Evolutionary conservation across 495 filamentous ascomycete genomes (phyloP), one percentile per base, ranked within the genome.

Genomic region (Jackrogersella minutella): DNA sequence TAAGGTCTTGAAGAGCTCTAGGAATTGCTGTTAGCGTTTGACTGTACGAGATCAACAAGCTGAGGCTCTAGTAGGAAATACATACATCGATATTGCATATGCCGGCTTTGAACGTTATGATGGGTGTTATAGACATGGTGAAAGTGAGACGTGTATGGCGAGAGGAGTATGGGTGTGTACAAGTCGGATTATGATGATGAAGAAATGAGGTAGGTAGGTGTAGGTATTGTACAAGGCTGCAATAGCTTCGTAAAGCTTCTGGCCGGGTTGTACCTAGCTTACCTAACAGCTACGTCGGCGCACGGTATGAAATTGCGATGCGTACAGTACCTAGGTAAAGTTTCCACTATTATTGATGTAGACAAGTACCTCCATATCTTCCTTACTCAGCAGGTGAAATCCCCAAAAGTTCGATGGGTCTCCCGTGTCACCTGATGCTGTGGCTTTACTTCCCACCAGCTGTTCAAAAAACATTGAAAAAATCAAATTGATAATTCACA

Each of bases 91-190:
- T 74, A 17, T 93, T 87, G 79, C 96, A 99, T 77, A 85, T 87
- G 75, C 96, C 96, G 66, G 93, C 96, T 84, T 97, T 98, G 84
- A 99, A 97, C 3, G 93, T 96, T 73, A 99, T 93, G 71, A 97
- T 85, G 26, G 93, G 93, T 64, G 79, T 77, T 80, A 88, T 87
- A 56, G 92, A 91, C 93, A 96, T 96, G 41, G 30, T 81, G 64
- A 59, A 24, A 3, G 39, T 43, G 28, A 55, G 9, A 0, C 22
- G 11, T 60, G 22, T 49, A 33, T 22, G 44, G 33, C 33, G 13
- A 11, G 8, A 34, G 49, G 30, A 11, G 7, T 21, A 49, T 41
- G 39, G 13, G 43, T 30, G 41, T 37, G 40, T 19, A 8, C 19
- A 6, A 31, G 7, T 39, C 11, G 59, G 33, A 54, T 37, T 40